Percentiles rank a stretch among this genome's conserved stretches.
phyloP scores from a whole-genome alignment of 2,329 filamentous ascomycete genomes.

The Herpotrichia juniperi region DNA sequence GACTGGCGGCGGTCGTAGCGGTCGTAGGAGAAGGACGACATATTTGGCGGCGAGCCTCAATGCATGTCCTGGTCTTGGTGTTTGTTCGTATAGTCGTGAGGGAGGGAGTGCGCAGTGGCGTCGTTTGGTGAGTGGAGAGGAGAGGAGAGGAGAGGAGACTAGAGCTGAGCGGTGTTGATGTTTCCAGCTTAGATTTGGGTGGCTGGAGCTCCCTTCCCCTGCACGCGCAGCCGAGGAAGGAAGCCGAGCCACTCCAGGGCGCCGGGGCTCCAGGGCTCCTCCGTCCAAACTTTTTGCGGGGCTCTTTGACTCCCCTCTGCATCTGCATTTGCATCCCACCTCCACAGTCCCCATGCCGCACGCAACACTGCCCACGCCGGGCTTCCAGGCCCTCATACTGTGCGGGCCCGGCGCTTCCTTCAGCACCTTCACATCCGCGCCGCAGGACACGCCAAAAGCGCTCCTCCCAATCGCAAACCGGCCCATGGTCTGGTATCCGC shows the following conservation, averaged over 20 bases:
- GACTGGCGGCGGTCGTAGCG: slow-evolving; percentile 56
- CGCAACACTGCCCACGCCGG: slow-evolving; percentile 74
- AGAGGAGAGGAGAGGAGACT: slow-evolving; percentile 4
- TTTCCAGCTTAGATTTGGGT: slow-evolving; percentile 7
- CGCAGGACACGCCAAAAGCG: slow-evolving; percentile 81
- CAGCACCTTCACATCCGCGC: slow-evolving; percentile 80
- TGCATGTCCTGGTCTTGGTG: slow-evolving; percentile 19
- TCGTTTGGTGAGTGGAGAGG: slow-evolving; percentile 7
- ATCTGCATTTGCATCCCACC: not conserved
- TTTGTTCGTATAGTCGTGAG: not conserved
- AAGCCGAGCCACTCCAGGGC: slow-evolving; percentile 2
- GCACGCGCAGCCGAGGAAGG: slow-evolving; percentile 8
- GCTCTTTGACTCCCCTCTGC: slow-evolving; percentile 2
- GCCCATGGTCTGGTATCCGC: slow-evolving; percentile 88
- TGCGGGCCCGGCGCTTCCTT: slow-evolving; percentile 84
- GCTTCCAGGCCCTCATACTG: slow-evolving; percentile 82
- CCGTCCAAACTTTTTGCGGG: slow-evolving; percentile 24
- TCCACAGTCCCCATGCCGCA: slow-evolving; percentile 68
- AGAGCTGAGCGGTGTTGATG: slow-evolving; percentile 19
- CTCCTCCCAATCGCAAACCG: slow-evolving; percentile 82
- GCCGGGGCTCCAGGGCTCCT: too few species aligned
- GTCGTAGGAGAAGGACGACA: slow-evolving; percentile 62
- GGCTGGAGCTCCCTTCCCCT: slow-evolving; percentile 19
- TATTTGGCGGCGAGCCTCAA: slow-evolving; percentile 19
- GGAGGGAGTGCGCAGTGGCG: not conserved